Conservation (phyloP, 257 asterid genomes). For the Cordia subcordata region DNA sequence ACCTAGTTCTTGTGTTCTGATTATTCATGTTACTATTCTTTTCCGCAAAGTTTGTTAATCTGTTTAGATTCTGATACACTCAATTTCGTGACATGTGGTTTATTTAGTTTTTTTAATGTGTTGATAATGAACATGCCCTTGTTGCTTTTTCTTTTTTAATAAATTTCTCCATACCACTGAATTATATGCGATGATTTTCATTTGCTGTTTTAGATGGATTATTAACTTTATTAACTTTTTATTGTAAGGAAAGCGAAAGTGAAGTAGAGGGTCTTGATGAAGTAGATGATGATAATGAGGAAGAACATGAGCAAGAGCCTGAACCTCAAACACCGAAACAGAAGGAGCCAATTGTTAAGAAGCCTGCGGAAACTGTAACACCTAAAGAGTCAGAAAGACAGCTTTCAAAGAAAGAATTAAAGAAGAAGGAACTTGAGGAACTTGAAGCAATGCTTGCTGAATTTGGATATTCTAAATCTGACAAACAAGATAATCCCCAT, state of each 20-base stretch:
- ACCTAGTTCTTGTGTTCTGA: too few relatives aligned
- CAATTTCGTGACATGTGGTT: too few relatives aligned
- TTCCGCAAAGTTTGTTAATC: too few relatives aligned
- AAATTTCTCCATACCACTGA: too few relatives aligned
- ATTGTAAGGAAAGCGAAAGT: slow-evolving; percentile 39
- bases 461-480: slow-evolving; percentile 55
- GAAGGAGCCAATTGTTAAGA: slow-evolving; percentile 36
- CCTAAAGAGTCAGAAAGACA: slow-evolving; percentile 84
- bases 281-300: slow-evolving; percentile 61
- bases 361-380: slow-evolving; percentile 42
- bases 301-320: slow-evolving; percentile 44
- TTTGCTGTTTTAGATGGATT: too few relatives aligned
- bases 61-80: too few relatives aligned
- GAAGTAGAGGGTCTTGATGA: slow-evolving; percentile 42
- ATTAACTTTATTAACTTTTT: too few relatives aligned
- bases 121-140: too few relatives aligned
- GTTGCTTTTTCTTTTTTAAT: too few relatives aligned
- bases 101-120: too few relatives aligned
- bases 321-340: slow-evolving; percentile 12
- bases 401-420: slow-evolving; percentile 86
- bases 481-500: slow-evolving; percentile 42
- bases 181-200: too few relatives aligned
- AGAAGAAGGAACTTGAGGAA: slow-evolving; percentile 93
- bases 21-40: too few relatives aligned
- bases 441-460: slow-evolving; percentile 89